Evolutionary conservation across 164 flowering plant genomes (phyloP), one percentile per base, ranked within the genome.

Genomic region (Vitis amurensis): DNA sequence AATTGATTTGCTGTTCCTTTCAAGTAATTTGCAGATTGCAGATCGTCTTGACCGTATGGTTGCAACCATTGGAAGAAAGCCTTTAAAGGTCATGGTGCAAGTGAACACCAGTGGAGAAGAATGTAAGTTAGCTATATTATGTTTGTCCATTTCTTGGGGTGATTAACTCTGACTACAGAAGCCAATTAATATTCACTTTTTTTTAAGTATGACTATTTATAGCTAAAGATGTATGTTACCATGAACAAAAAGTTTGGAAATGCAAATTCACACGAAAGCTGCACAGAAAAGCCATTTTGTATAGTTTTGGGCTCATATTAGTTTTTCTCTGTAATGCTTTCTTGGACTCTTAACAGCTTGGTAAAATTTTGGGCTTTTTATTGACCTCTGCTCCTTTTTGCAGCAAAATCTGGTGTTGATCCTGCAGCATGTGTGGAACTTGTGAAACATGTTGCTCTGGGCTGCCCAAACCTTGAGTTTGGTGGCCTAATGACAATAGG

Each of bases 401-500:
- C 91, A 94, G 99, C 98, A 59, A 95, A 95, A 85, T 89, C 79
- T 60, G 97, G 99, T 27, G 89, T 91, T 12, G 91, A 91, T 19
- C 99, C 98, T 30, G 84, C 94, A 30, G 87, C 79, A 16, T 91
- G 95, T 64, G 88, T 91, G 64, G 96, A 85, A 67, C 88, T 95
- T 50, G 96, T 79, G 15, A 87, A 84, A 77, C 96, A 92, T 74
- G 90, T 95, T 63, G 83, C 74, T 73, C 63, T 73, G 66, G 79
- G 78, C 57, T 93, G 97, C 74, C 85, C 93, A 59, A 95, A 91
- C 74, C 96, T 95, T 29, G 86, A 83, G 75, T 92, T 95, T 73
- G 83, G 85, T 69, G 99, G 99, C 66, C 82, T 95, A 65, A 95
- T 95, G 99, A 95, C 99, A 16, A 95, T 95, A 59, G 99, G 99